Base-by-base conservation (phyloP, 352 stramenopile genomes). In the Phytophthora pistaciae region DNA sequence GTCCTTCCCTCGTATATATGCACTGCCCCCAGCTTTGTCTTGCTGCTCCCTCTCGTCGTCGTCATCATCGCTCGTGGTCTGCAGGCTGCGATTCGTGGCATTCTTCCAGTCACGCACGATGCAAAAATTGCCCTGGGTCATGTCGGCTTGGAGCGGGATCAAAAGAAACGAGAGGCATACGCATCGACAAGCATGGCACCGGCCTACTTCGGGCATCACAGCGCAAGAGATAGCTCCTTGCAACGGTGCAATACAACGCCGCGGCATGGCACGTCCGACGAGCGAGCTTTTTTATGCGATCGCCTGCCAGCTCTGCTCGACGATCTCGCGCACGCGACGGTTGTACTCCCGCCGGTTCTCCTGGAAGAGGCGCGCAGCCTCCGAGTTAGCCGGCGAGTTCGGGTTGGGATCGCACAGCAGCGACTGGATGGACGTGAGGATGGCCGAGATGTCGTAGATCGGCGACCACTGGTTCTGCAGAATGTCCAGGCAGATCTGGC, bases 401-500 rank as follows among this genome's bases (percentile, higher is more conserved):
- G 98, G 98, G 82, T 99, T 99, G 6, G 98, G 98, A 84, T 99
- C 98, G 73, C 96, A 99, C 61, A 99, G 84, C 52, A 99, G 81
- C 74, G 96, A 99, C 89, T 99, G 98, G 77, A 99, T 99, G 69
- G 94, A 99, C 44, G 98, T 99, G 59, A 99, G 86, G 80, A 99
- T 99, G 27, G 98, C 98, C 29, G 95, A 99, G 77, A 99, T 99
- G 76, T 99, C 98, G 81, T 99, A 99, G 80, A 99, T 99, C 16
- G 98, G 98, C 80, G 94, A 99, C 98, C 98, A 99, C 80, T 99
- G 98, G 85, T 99, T 99, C 81, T 99, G 98, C 72, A 99, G 87
- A 80, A 99, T 99, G 78, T 99, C 98, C 58, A 99, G 82, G 85
- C 96, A 99, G 69, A 99, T 98, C 73, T 94, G 85, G 20, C 91